Conservation (phyloP, 1,139 yeast genomes). For the Zygosaccharomyces sapae region DNA sequence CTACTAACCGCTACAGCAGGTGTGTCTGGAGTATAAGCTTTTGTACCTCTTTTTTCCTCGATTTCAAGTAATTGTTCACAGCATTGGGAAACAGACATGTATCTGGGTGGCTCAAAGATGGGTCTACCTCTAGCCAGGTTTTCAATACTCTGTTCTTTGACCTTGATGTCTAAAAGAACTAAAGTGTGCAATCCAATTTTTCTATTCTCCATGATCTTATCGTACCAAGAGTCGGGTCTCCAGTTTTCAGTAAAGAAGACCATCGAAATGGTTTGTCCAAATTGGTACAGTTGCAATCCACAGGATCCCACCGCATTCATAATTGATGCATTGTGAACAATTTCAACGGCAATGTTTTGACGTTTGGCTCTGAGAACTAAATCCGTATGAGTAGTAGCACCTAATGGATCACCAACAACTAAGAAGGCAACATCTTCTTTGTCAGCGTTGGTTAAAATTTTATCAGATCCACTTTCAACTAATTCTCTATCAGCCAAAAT, state of each 20-base stretch:
- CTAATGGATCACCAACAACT: constrained; percentile 97
- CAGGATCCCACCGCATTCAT: constrained; percentile 99
- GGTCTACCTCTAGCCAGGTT: constrained; percentile 90
- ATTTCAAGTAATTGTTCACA: constrained; percentile 82
- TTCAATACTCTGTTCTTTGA: constrained; percentile 91
- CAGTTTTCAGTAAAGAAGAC: constrained; percentile 93
- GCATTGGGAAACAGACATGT: constrained; percentile 89
- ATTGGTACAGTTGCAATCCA: constrained; percentile 89
- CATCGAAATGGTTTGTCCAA: constrained; percentile 93
- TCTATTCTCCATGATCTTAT: constrained; percentile 84
- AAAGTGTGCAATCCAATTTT: constrained; percentile 87
- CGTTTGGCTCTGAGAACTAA: constrained; percentile 87
- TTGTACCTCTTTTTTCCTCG: constrained; percentile 68
- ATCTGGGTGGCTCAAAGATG: constrained; percentile 94
- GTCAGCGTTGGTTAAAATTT: constrained; percentile 71
- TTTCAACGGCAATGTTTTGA: constrained; percentile 68
- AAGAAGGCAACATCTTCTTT: constrained; percentile 82
- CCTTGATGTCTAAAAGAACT: constrained; percentile 85
- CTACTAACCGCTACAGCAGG: constrained; percentile 94
- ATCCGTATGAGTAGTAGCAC: constrained; percentile 97
- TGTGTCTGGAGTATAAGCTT: constrained; percentile 77
- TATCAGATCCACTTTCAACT: constrained; percentile 85
- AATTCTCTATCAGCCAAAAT: constrained; percentile 90
- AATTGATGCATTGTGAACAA: constrained; percentile 91
- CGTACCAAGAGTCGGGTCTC: constrained; percentile 95